These are phyloP conservation scores for Heliamphora exappendiculata DNA, from an alignment of 148 eudicot species.

Conservation along the genomic window DNA sequence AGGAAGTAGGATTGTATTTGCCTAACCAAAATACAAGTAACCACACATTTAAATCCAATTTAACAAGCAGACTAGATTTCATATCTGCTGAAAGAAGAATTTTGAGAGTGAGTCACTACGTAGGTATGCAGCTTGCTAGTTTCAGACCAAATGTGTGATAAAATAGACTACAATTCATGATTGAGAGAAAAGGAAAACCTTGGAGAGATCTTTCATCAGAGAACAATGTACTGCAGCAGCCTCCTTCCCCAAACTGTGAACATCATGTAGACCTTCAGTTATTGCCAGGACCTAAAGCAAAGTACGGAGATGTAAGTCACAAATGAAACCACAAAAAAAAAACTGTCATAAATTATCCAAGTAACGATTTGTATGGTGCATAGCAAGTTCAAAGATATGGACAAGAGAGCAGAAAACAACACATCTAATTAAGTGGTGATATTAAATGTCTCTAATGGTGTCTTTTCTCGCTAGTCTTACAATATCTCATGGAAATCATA, in stretches of 20 bases:
- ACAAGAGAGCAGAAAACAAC: not conserved
- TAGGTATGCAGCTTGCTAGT: not conserved
- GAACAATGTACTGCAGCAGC: slow-evolving; percentile 78
- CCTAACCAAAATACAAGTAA: slow-evolving; percentile 40
- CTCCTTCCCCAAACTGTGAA: slow-evolving; percentile 91
- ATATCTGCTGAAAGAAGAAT: not conserved
- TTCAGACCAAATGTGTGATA: not conserved
- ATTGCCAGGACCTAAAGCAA: slow-evolving; percentile 70
- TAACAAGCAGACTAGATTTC: not conserved
- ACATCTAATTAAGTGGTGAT: not conserved
- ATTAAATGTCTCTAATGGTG: not conserved
- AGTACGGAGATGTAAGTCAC: not conserved
- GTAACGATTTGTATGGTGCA: not conserved
- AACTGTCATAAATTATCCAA: not conserved
- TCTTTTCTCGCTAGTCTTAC: not conserved
- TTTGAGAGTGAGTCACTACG: not conserved
- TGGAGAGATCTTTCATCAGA: slow-evolving; percentile 72
- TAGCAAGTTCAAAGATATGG: not conserved
- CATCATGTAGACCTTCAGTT: slow-evolving; percentile 81
- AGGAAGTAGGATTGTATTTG: slow-evolving; percentile 71
- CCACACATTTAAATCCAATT: not conserved
- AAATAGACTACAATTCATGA: not conserved
- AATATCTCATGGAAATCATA: not conserved
- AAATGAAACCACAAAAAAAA: not conserved
- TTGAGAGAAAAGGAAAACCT: slow-evolving; percentile 41